phyloP scores from a whole-genome alignment of 768 basidiomycete genomes.

The Cystoderma amianthinum region DNA sequence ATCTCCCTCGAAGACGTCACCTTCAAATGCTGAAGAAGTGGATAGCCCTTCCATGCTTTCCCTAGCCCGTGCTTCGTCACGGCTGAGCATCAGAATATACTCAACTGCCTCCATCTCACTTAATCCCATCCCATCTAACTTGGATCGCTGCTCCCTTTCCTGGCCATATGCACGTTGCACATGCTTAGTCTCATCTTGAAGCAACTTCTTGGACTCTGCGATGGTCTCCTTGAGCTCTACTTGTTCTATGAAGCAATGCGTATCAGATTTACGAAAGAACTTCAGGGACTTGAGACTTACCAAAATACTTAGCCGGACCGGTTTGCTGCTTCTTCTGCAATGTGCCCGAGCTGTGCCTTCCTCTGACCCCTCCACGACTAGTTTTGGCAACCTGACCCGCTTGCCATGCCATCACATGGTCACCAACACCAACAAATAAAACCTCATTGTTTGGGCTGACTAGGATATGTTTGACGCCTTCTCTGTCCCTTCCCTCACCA shows the following conservation, averaged over 20 bases:
- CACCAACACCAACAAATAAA: conserved; percentile 54
- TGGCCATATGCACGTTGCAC: conserved; percentile 31
- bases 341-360: conserved; percentile 16
- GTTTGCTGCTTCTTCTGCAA: conserved; percentile 24
- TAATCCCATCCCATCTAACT: conserved; percentile 59
- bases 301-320: conserved; percentile 32
- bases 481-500: conserved; percentile 24
- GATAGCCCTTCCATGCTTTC: conserved; percentile 9
- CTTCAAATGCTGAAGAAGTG: conserved; percentile 30
- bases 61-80: conserved; percentile 51
- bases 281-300: conserved; percentile 24
- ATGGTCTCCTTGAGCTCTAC: conserved; percentile 59
- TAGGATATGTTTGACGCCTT: conserved; percentile 49
- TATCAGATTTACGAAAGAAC: conserved; percentile 3
- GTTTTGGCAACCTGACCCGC: conserved; percentile 36
- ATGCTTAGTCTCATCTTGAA: conserved; percentile 42
- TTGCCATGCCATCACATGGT: conserved; percentile 61
- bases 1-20: conserved; percentile 53
- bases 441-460: conserved; percentile 45
- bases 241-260: conserved; percentile 38
- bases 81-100: conserved; percentile 79
- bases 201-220: conserved; percentile 43
- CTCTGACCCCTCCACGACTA: conserved; percentile 24
- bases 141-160: conserved; percentile 50
- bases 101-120: conserved; percentile 71